A percentile compares a stretch with the other conserved stretches of the same genome.
Evolutionary conservation across 202 grass and related monocot species (phyloP).

Genomic region (Bolboschoenoplectus hybrid): DNA sequence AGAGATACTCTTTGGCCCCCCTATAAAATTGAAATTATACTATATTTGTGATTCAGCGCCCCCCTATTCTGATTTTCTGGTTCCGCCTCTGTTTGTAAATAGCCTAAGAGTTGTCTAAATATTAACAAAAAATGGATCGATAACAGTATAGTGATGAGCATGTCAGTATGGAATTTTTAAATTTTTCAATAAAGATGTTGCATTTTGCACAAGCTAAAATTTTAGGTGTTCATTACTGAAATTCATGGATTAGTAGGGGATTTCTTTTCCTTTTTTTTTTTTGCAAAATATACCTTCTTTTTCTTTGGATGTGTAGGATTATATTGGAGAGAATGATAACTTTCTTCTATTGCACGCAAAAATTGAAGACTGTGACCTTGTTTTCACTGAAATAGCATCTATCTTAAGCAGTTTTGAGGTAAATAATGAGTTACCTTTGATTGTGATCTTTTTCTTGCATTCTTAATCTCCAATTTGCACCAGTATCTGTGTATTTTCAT

Average conservation of each 20-base stretch:
- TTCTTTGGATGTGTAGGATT: constrained; percentile 35
- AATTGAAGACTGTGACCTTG: constrained; percentile 42
- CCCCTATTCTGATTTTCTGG: too few species aligned
- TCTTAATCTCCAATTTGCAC: neutral
- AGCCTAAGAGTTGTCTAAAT: neutral
- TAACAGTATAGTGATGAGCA: neutral
- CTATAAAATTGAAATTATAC: too few species aligned
- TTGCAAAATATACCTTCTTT: neutral
- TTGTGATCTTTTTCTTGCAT: neutral
- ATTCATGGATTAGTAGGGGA: neutral
- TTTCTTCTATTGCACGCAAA: constrained; percentile 34
- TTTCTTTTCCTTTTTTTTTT: neutral
- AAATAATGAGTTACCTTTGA: constrained; percentile 12
- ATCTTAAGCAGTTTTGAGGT: constrained; percentile 40
- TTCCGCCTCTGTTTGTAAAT: neutral
- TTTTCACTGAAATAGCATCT: constrained; percentile 39
- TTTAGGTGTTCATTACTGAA: neutral
- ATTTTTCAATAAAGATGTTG: constrained; percentile 1
- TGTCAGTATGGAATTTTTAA: neutral
- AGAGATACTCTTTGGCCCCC: too few species aligned
- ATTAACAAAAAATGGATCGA: neutral
- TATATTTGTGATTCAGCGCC: too few species aligned
- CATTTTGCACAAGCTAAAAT: neutral
- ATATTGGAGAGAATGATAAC: constrained; percentile 41
- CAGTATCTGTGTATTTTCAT: neutral